Conservation (phyloP, 2,329 filamentous ascomycete genomes). For the Beauveria sp. region DNA sequence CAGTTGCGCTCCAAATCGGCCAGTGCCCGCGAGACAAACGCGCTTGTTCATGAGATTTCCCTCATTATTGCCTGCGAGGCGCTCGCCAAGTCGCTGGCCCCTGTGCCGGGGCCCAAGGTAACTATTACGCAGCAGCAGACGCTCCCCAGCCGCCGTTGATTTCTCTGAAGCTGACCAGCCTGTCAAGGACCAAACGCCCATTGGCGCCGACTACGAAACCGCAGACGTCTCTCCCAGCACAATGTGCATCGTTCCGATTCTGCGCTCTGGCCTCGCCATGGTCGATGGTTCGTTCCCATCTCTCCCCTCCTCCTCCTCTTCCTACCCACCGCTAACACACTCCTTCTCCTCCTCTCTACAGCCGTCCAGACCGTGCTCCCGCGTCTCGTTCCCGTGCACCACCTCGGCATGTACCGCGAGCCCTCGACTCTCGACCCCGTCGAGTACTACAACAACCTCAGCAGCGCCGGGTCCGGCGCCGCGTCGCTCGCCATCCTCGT, state of each 20-base stretch:
- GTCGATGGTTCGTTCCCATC: conserved; percentile 55
- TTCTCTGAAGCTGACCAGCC: not conserved
- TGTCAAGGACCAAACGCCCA: conserved; percentile 63
- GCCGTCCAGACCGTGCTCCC: conserved; percentile 80
- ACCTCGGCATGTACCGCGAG: conserved; percentile 91
- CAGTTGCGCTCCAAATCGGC: conserved; percentile 72
- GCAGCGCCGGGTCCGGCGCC: conserved; percentile 29
- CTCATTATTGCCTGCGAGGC: conserved; percentile 79
- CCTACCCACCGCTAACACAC: not conserved
- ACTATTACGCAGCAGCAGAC: conserved; percentile 15
- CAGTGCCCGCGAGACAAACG: conserved; percentile 67
- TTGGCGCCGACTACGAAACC: conserved; percentile 68
- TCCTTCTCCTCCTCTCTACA: conserved; percentile 21
- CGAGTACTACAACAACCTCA: conserved; percentile 97
- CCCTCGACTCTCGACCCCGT: conserved; percentile 80
- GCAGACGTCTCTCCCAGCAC: conserved; percentile 54
- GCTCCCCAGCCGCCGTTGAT: too few species aligned
- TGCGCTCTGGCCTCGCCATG: conserved; percentile 90
- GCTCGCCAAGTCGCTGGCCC: conserved; percentile 54
- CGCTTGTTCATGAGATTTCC: conserved; percentile 78
- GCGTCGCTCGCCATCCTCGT: conserved; percentile 69
- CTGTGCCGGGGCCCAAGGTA: conserved; percentile 57
- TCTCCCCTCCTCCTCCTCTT: not conserved
- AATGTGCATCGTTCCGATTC: conserved; percentile 81
- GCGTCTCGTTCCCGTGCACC: conserved; percentile 72